Conservation (phyloP, 352 stramenopile species). For the Pseudoperonospora humuli region DNA sequence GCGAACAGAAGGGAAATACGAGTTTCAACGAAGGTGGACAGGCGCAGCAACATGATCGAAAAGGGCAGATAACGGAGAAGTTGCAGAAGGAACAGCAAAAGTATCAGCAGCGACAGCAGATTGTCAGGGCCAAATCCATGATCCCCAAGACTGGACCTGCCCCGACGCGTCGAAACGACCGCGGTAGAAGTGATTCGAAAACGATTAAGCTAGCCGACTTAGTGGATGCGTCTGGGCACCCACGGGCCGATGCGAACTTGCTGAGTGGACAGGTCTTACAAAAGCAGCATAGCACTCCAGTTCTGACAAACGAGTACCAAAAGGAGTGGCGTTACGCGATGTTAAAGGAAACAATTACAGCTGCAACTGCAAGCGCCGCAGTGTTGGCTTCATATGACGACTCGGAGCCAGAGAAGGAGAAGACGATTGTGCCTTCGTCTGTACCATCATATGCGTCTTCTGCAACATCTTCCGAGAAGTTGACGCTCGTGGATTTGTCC, state of each 20-base stretch:
- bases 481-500: slow-evolving; percentile 22
- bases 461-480: slow-evolving; percentile 11
- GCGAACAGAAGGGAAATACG: slow-evolving; percentile 8
- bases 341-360: no score
- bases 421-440: slow-evolving; percentile 12
- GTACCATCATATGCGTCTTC: slow-evolving; percentile 16
- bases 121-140: not conserved
- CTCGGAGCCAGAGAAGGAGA: slow-evolving; percentile 21
- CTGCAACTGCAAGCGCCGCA: no score
- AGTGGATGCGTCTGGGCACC: slow-evolving; percentile 15
- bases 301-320: slow-evolving; percentile 2
- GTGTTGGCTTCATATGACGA: slow-evolving; percentile 14
- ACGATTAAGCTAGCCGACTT: slow-evolving; percentile 21
- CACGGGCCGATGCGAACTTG: slow-evolving; percentile 11
- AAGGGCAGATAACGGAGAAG: slow-evolving; percentile 10
- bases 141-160: slow-evolving; percentile 1
- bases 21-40: slow-evolving; percentile 4
- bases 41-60: slow-evolving; percentile 15
- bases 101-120: slow-evolving; percentile 5
- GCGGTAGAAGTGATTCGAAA: slow-evolving; percentile 10
- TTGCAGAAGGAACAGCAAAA: slow-evolving; percentile 8
- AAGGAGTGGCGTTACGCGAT: slow-evolving; percentile 19
- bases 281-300: slow-evolving; percentile 14
- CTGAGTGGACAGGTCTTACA: slow-evolving; percentile 22
- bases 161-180: not conserved